Evolutionary conservation across 768 basidiomycete genomes (phyloP).

Genomic region (Amanita molliuscula): DNA sequence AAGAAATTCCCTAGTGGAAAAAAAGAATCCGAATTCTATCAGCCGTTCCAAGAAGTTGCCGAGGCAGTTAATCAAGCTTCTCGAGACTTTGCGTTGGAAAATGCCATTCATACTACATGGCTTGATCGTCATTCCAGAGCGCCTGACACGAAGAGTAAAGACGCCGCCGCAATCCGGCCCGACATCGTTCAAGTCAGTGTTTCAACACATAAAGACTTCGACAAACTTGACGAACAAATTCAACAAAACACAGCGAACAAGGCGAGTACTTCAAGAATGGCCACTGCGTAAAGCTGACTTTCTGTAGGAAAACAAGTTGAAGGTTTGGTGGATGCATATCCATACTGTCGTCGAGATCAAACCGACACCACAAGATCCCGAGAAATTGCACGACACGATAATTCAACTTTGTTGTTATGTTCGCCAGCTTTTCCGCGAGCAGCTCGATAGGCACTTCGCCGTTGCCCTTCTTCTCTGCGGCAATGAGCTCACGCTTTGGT

Average conservation of each 20-base stretch:
- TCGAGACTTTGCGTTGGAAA: no score
- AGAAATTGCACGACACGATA: background rate
- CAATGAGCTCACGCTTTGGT: constrained; percentile 5
- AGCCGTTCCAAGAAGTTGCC: background rate
- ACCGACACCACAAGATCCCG: no score
- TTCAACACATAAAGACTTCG: no score
- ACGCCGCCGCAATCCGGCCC: background rate
- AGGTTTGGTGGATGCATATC: background rate
- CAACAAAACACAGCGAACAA: background rate
- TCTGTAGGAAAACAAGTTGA: background rate
- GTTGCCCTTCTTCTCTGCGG: constrained; percentile 4
- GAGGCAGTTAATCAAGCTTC: background rate
- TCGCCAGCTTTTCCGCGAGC: constrained; percentile 9
- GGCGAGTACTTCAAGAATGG: background rate
- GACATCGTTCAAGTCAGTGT: no score
- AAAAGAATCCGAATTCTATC: background rate
- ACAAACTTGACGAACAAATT: background rate
- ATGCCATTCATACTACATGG: background rate
- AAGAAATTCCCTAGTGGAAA: background rate
- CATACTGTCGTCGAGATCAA: background rate
- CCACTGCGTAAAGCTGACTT: no score
- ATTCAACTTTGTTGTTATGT: constrained; percentile 7
- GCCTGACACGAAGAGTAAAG: background rate
- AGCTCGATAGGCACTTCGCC: constrained; percentile 8
- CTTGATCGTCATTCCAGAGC: background rate